Conservation (phyloP, 257 asterid species). For the Gentiana macrophylla region DNA sequence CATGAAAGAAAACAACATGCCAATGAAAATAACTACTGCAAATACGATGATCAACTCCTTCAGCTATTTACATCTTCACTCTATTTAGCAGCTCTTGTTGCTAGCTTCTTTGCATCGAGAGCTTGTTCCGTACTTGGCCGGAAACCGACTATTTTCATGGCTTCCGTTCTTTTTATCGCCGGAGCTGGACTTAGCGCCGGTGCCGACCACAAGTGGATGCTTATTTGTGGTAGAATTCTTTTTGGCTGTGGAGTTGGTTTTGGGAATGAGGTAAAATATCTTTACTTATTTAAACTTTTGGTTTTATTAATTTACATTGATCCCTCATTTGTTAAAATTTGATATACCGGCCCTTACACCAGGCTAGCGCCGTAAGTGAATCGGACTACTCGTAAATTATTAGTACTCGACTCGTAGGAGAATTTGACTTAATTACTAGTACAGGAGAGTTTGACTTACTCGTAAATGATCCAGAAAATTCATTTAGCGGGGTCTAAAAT, state of each 20-base stretch:
- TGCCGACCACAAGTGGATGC: constrained; percentile 9
- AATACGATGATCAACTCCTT: constrained; percentile 15
- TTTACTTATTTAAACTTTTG: no score
- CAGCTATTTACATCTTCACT: constrained; percentile 25
- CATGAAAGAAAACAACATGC: constrained; percentile 15
- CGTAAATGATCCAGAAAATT: no score
- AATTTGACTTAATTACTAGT: neutral
- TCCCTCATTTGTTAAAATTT: neutral
- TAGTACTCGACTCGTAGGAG: neutral
- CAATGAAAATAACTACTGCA: constrained; percentile 25
- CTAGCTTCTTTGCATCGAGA: constrained; percentile 13
- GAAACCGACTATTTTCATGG: constrained; percentile 16
- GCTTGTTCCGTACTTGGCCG: constrained; percentile 15
- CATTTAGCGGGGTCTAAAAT: no score
- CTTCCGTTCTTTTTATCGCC: constrained; percentile 8
- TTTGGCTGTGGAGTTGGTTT: constrained; percentile 24
- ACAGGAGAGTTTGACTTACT: no score
- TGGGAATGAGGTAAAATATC: constrained; percentile 18
- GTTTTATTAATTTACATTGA: neutral
- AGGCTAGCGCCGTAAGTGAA: no score
- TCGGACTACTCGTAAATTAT: neutral
- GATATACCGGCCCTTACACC: neutral
- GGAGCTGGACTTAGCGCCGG: constrained; percentile 16
- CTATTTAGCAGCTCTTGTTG: constrained; percentile 17
- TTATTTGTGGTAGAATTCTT: constrained; percentile 14